Conservation (phyloP, 1,284 basidiomycete genomes). For the Cryptococcus sp. region DNA sequence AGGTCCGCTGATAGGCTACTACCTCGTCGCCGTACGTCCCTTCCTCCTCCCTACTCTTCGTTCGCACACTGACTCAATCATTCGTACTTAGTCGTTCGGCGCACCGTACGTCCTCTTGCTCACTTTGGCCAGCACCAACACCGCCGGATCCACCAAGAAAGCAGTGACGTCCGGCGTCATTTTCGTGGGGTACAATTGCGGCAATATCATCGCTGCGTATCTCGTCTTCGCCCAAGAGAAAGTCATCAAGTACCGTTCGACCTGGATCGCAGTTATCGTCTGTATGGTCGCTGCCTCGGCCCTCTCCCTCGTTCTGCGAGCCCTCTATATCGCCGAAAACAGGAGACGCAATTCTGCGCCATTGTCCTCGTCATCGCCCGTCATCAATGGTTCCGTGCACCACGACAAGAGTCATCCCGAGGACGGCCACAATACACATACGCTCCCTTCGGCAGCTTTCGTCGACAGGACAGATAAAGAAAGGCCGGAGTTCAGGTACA, state of each 20-base stretch:
- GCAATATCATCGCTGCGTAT: conserved; percentile 53
- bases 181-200: conserved; percentile 55
- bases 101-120: conserved; percentile 58
- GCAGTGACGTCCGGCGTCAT: conserved; percentile 52
- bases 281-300: conserved; percentile 45
- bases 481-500: conserved; percentile 40
- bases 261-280: conserved; percentile 57
- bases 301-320: conserved; percentile 44
- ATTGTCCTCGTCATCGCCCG: conserved; percentile 2
- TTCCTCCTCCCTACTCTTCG: background rate
- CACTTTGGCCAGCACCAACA: conserved; percentile 54
- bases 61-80: conserved; percentile 19
- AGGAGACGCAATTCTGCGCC: conserved; percentile 17
- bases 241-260: conserved; percentile 54
- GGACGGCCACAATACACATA: background rate
- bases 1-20: conserved; percentile 58
- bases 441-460: conserved; percentile 20
- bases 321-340: conserved; percentile 49
- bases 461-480: conserved; percentile 43
- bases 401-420: conserved; percentile 9
- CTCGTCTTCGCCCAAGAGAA: conserved; percentile 44
- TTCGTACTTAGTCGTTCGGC: conserved; percentile 51
- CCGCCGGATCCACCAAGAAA: conserved; percentile 58
- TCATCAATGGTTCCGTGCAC: conserved; percentile 4
- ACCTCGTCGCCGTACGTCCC: conserved; percentile 40